Conservation (phyloP, 2,329 filamentous ascomycete genomes). For the Venturia pyrina region DNA sequence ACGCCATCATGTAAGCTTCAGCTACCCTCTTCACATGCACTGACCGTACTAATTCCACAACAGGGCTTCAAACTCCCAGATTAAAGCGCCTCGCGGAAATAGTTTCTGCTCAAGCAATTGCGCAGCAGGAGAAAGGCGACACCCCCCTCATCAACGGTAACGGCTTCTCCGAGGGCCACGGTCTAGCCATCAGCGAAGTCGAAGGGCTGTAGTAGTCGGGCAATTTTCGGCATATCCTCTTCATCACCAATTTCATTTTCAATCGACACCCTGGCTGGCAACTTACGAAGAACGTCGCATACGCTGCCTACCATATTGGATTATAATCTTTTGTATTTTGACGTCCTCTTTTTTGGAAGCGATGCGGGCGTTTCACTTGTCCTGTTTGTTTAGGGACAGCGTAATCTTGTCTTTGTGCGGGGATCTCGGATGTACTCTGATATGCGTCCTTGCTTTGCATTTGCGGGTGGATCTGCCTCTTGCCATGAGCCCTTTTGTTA, state of each 20-base stretch:
- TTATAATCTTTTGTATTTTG: conserved; percentile 12
- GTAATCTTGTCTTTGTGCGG: background rate
- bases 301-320: conserved; percentile 4
- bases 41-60: conserved; percentile 20
- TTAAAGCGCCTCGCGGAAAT: conserved; percentile 97
- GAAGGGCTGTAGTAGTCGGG: conserved; percentile 15
- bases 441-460: background rate
- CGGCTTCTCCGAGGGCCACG: conserved; percentile 34
- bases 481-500: conserved; percentile 3
- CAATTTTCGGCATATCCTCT: background rate
- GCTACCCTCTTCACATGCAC: conserved; percentile 1
- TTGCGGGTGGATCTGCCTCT: background rate
- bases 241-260: background rate
- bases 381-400: background rate
- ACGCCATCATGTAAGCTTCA: conserved; percentile 79
- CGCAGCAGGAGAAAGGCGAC: conserved; percentile 81
- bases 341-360: conserved; percentile 1
- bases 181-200: conserved; percentile 44
- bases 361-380: background rate
- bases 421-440: background rate
- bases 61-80: conserved; percentile 90
- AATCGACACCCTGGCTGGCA: background rate
- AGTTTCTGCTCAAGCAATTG: conserved; percentile 90
- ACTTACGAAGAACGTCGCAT: background rate
- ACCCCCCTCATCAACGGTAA: conserved; percentile 26